Percentiles rank a stretch among this genome's conserved stretches.
Conservation (phyloP, 331 rosid genomes). For the Quercus tomentella region DNA sequence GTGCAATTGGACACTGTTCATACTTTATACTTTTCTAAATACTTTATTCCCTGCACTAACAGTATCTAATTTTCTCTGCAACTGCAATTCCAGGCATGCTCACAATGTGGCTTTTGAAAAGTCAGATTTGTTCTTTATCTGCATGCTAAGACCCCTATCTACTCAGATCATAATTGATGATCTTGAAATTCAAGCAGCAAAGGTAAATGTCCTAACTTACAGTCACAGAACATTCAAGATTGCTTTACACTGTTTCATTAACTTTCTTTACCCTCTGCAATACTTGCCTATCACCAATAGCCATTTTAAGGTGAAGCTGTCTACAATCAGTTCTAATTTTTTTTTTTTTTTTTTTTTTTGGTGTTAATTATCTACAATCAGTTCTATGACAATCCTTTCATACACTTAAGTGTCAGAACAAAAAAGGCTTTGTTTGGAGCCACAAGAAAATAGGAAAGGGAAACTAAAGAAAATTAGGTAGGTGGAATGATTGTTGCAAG, state of each 20-base stretch:
- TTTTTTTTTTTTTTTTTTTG: too few relatives aligned
- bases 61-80: constrained; percentile 18
- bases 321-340: background rate
- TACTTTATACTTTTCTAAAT: background rate
- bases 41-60: background rate
- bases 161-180: constrained; percentile 63
- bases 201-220: constrained; percentile 39
- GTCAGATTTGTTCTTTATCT: constrained; percentile 93
- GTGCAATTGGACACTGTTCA: background rate
- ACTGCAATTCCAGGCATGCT: constrained; percentile 59
- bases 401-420: background rate
- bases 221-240: background rate
- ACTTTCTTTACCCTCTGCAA: background rate
- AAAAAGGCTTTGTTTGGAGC: background rate
- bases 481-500: background rate
- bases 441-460: background rate
- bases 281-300: background rate
- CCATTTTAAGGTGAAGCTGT: background rate
- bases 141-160: constrained; percentile 85
- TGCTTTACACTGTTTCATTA: background rate
- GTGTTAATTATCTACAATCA: background rate
- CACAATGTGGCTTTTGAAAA: constrained; percentile 86
- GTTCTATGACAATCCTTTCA: background rate
- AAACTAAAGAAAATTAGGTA: background rate
- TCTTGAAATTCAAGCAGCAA: constrained; percentile 83